Percentiles rank a stretch among this genome's conserved stretches.
These are phyloP conservation scores for Chlamydomonas applanata DNA, from an alignment of 139 green algal genomes.

Conservation along the genomic window DNA sequence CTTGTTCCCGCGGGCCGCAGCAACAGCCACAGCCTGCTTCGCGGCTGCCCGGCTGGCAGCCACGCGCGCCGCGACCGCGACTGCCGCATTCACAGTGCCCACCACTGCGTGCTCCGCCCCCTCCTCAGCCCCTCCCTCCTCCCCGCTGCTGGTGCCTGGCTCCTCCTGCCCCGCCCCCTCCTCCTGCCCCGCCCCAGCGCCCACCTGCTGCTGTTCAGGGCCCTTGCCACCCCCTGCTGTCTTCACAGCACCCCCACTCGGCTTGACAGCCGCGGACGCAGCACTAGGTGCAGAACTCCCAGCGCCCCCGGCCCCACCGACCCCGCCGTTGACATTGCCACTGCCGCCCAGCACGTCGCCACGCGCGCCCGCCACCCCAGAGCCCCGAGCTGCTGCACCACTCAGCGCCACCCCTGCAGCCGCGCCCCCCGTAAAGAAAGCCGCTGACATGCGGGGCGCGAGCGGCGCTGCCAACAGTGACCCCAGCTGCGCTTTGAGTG, in stretches of 20 bases:
- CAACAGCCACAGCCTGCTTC: no score
- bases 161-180: no score
- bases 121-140: no score
- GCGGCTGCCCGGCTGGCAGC: no score
- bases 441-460: slow-evolving; percentile 21
- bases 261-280: neutral
- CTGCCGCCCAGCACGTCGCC: no score
- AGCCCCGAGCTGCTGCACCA: neutral
- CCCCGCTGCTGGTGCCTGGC: no score
- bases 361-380: neutral
- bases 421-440: slow-evolving; percentile 39
- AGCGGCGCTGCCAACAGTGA: slow-evolving; percentile 33
- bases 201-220: neutral
- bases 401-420: slow-evolving; percentile 12
- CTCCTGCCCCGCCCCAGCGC: slow-evolving; percentile 5
- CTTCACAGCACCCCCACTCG: neutral
- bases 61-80: no score
- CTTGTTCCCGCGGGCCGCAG: no score
- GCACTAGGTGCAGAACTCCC: neutral
- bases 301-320: neutral
- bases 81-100: no score
- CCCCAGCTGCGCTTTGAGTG: slow-evolving; percentile 27
- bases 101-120: no score
- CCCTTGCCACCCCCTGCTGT: neutral
- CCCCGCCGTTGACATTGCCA: no score